Evolutionary conservation across 2,329 filamentous ascomycete species (phyloP).

Genomic region (Shiraia sp.): DNA sequence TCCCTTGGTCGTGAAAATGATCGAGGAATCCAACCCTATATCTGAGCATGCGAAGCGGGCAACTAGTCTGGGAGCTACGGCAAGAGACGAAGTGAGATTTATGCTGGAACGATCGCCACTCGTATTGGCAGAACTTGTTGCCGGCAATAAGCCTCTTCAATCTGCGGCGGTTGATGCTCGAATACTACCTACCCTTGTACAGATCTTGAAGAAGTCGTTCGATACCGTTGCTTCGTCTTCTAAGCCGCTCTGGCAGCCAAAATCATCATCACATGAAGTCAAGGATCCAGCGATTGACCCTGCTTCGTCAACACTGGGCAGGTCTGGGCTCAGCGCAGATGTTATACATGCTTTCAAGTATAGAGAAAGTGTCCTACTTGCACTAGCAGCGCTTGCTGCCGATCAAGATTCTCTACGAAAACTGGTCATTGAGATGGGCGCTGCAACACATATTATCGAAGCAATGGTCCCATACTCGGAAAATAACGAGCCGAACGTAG

Average conservation of each 20-base stretch:
- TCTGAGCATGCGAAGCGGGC: slow-evolving; percentile 30
- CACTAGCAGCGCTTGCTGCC: slow-evolving; percentile 78
- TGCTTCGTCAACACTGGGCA: slow-evolving; percentile 39
- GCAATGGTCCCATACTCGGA: slow-evolving; percentile 69
- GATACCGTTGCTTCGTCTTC: slow-evolving; percentile 58
- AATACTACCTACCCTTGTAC: slow-evolving; percentile 64
- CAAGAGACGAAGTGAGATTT: slow-evolving; percentile 39
- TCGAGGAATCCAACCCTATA: slow-evolving; percentile 42
- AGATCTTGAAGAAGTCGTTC: slow-evolving; percentile 68
- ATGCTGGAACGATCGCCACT: slow-evolving; percentile 64
- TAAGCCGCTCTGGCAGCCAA: slow-evolving; percentile 60
- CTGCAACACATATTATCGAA: slow-evolving; percentile 79
- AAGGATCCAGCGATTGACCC: slow-evolving; percentile 33
- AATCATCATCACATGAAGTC: slow-evolving; percentile 26
- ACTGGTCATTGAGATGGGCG: slow-evolving; percentile 77
- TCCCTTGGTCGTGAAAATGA: slow-evolving; percentile 54
- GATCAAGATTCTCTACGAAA: slow-evolving; percentile 86
- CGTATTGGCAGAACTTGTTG: slow-evolving; percentile 76
- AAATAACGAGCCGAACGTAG: slow-evolving; percentile 31
- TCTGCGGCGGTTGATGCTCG: slow-evolving; percentile 76
- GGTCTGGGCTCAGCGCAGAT: slow-evolving; percentile 50
- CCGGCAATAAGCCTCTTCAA: slow-evolving; percentile 78
- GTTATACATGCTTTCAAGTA: slow-evolving; percentile 72
- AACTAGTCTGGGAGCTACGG: slow-evolving; percentile 50
- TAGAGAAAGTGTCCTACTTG: slow-evolving; percentile 75